These are phyloP conservation scores for Leishmania major DNA, from an alignment of 208 protist species.

Conservation along the genomic window DNA sequence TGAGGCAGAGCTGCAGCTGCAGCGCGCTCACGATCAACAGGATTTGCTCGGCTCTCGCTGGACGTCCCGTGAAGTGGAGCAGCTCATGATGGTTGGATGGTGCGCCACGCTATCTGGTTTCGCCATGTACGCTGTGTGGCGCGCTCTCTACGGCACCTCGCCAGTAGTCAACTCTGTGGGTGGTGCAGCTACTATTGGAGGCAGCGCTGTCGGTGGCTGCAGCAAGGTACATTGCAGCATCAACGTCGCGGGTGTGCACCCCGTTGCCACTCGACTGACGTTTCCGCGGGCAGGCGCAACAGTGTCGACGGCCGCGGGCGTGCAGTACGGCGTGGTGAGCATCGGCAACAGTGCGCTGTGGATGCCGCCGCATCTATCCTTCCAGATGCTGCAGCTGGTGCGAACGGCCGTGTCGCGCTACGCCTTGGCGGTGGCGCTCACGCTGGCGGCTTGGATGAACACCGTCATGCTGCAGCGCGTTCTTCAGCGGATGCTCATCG, in stretches of 20 bases:
- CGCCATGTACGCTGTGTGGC: slow-evolving; percentile 15
- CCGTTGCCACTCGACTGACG: slow-evolving; percentile 1
- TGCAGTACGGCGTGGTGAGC: slow-evolving; percentile 34
- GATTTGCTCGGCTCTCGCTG: slow-evolving; percentile 10
- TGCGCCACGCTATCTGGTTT: slow-evolving; percentile 25
- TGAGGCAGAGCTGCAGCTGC: slow-evolving; percentile 18
- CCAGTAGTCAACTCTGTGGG: neutral
- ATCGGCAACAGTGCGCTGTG: slow-evolving; percentile 11
- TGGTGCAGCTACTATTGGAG: neutral
- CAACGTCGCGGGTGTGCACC: neutral
- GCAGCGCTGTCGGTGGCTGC: neutral
- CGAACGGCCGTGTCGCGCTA: slow-evolving; percentile 23
- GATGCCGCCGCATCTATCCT: neutral
- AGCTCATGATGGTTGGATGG: slow-evolving; percentile 39
- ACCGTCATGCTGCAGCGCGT: slow-evolving; percentile 26
- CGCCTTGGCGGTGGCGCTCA: slow-evolving; percentile 26
- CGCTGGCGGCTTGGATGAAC: slow-evolving; percentile 34
- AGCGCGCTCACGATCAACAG: neutral
- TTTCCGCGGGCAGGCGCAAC: slow-evolving; percentile 14
- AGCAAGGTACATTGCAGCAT: neutral
- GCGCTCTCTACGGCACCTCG: slow-evolving; percentile 5
- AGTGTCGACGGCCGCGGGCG: slow-evolving; percentile 6
- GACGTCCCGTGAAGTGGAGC: slow-evolving; percentile 12
- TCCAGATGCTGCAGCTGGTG: neutral
- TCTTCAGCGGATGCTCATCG: slow-evolving; percentile 8